Base-by-base conservation (phyloP, 768 basidiomycete genomes). In the Panaeolus cyanescens region DNA sequence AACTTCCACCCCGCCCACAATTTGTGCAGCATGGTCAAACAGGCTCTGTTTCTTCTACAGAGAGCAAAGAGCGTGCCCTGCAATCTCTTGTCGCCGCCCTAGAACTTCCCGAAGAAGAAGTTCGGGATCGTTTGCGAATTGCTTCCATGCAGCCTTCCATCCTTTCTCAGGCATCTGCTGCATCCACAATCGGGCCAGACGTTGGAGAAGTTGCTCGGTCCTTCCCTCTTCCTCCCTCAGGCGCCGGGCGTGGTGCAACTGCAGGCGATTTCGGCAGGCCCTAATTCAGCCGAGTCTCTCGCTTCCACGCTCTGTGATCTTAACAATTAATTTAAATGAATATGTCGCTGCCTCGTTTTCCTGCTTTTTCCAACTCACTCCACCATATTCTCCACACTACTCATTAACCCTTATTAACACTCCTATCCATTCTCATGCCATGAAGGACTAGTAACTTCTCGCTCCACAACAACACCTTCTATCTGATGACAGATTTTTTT, bases 41-140 rank as follows among this genome's bases (percentile, higher is more conserved):
- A 6, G 64, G 68, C 6, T 81, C 81, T 2, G 63, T 71, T 22
- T 70, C 79, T 0, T 80, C 82, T 15, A 70, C 70, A n/a, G 70
- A 77, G 12, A 81, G 77, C 62, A 83, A 79, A 54, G 80, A 85
- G 56, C 81, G 79, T 45, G 87, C 88, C 15, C 72, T 91, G 65
- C 79, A 79, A 68, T 87, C 86, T n/a, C 77, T 91, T 56, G 82
- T 90, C 60, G 88, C 85, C 20, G 89, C 86, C n/a, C 80, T 91
- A 40, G 81, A 87, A 33, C 74, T 80, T 2, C 69, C 80, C 1
- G 76, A 79, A 45, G 77, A 79, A 33, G 80, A 82, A 58, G 77
- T 79, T 2, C 76, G 84, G 64, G 78, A 77, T 57, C 75, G 84
- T 32, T 70, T 87, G 66, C 78, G 87, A 45, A 78, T 87, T 28